Evolutionary conservation across 2,329 filamentous ascomycete genomes (phyloP).

Genomic region (Penicillium verrucosum): DNA sequence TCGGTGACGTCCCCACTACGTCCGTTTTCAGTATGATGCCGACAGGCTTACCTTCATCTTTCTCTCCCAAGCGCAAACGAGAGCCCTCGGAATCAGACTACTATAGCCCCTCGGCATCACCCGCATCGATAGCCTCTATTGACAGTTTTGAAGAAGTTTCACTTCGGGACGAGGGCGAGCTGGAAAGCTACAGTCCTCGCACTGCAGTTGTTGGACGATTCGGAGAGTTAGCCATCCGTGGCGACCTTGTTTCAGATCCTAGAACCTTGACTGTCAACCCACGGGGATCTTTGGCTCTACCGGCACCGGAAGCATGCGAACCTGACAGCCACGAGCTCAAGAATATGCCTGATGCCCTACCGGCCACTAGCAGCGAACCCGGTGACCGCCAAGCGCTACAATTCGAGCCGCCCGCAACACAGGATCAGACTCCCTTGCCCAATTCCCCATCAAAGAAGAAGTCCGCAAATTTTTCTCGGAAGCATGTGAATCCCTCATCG

Average conservation of each 20-base stretch:
- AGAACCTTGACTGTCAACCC: slow-evolving; percentile 13
- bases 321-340: slow-evolving; percentile 4
- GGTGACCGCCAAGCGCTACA: slow-evolving; percentile 4
- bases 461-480: slow-evolving; percentile 22
- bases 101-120: slow-evolving; percentile 32
- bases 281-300: slow-evolving; percentile 6
- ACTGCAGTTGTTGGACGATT: slow-evolving; percentile 40
- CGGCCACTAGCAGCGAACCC: slow-evolving; percentile 8
- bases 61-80: slow-evolving; percentile 37
- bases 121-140: slow-evolving; percentile 32
- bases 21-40: slow-evolving; percentile 30
- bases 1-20: slow-evolving; percentile 22
- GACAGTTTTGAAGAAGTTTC: slow-evolving; percentile 31
- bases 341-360: slow-evolving; percentile 21
- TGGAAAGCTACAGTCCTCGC: slow-evolving; percentile 38
- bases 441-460: slow-evolving; percentile 20
- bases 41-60: slow-evolving; percentile 25
- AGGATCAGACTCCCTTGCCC: slow-evolving; percentile 8
- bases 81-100: slow-evolving; percentile 30
- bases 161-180: slow-evolving; percentile 32
- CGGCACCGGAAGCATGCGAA: slow-evolving; percentile 15
- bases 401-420: slow-evolving; percentile 10
- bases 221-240: slow-evolving; percentile 40
- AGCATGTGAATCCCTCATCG: slow-evolving; percentile 19
- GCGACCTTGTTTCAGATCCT: slow-evolving; percentile 24